Percentiles rank a stretch among this genome's conserved stretches.
These are phyloP conservation scores for Uronychia setigera DNA, from an alignment of 73 alveolate genomes.

Conservation along the genomic window DNA sequence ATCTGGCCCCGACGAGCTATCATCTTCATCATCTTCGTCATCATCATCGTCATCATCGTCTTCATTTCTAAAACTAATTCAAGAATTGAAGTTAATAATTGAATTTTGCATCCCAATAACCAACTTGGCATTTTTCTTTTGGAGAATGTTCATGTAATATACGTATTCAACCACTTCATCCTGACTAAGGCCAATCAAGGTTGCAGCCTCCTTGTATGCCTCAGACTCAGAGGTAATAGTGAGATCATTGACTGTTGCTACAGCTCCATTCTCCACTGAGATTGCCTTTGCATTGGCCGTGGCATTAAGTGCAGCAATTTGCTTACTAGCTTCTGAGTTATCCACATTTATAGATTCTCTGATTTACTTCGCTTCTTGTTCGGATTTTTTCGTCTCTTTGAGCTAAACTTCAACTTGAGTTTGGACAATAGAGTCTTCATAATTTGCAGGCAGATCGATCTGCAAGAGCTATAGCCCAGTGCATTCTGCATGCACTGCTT, in stretches of 20 bases:
- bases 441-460: conserved; percentile 71
- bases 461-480: conserved; percentile 74
- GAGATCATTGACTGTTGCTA: background rate
- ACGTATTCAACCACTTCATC: conserved; percentile 41
- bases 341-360: conserved; percentile 79
- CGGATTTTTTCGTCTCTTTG: conserved; percentile 69
- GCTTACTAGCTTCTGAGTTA: conserved; percentile 71
- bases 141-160: conserved; percentile 36
- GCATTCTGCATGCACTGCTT: conserved; percentile 65
- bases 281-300: conserved; percentile 38
- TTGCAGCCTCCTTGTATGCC: conserved; percentile 27
- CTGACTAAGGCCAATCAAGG: conserved; percentile 11
- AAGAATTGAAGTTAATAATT: background rate
- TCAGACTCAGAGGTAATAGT: background rate
- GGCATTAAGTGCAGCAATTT: conserved; percentile 63
- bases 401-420: conserved; percentile 80
- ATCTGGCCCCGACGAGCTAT: too few relatives aligned
- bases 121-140: conserved; percentile 25
- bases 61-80: too few relatives aligned
- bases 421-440: conserved; percentile 78
- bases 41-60: too few relatives aligned
- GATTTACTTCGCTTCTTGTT: conserved; percentile 75
- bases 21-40: too few relatives aligned
- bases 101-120: conserved; percentile 38
- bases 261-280: background rate